Base-by-base conservation (phyloP, 2,329 filamentous ascomycete species). In the Colletotrichum melonis region DNA sequence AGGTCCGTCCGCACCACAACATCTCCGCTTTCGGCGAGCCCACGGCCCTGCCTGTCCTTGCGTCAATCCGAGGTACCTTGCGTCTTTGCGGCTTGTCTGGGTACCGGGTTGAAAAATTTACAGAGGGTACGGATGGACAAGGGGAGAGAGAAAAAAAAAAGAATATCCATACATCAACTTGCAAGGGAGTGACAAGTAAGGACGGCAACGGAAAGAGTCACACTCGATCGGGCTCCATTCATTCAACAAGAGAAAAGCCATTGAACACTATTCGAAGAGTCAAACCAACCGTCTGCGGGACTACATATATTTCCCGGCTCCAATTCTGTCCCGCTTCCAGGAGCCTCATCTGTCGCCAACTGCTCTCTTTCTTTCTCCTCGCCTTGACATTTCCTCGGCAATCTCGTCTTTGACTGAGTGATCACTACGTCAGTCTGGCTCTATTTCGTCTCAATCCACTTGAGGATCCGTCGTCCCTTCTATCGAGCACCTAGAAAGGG, bases 11-110 rank as follows among this genome's bases (percentile, higher is more conserved):
- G 62, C 62, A 63, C 65, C 72, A 59, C 63, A 55, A 74, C 52
- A 76, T 76, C 75, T 77, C 76, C 76, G 76, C 75, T 77, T 76
- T 77, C 76, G 76, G 76, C 76, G 54, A 72, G 46, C 66, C 66
- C 69, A 69, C 55, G 59, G 67, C 67, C 70, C 60, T 70, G 70
- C 70, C 52, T 46, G 67, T 70, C 67, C 70, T 62, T 65, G 70
- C 59, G 70, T 69, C 66, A 73, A 73, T 65, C 60, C 58, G 30
- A 72, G 54, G 69, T 69, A 63, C 69, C 30, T 54, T 57, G 49
- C 35, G 24, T 58, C 54, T 66, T 60, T 55, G 22, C 26, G 22
- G 22, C 52, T 56, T 28, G 49, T 14, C 49, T 42, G 49, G 63
- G 22, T 42, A 24, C 49, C 30, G 9, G 62, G 28, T 26, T 64